These are phyloP conservation scores for Alopecurus myosuroides DNA, from an alignment of 176 grass and related monocot species.

Conservation along the genomic window DNA sequence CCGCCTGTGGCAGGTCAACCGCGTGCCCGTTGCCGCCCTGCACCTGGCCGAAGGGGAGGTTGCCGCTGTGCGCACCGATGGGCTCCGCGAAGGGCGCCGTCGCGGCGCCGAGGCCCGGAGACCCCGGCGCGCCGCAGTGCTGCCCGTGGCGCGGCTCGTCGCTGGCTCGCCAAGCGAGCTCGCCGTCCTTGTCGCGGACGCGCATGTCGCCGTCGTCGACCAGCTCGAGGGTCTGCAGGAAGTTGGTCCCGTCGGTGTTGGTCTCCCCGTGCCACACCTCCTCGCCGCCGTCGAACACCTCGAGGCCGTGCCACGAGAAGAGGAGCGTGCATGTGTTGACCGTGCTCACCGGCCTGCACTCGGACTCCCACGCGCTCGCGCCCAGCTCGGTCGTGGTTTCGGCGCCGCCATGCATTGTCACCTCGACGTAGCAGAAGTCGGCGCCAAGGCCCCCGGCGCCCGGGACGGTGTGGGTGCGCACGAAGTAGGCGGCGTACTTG, in stretches of 20 bases:
- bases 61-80: slow-evolving; percentile 33
- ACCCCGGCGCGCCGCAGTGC: slow-evolving; percentile 60
- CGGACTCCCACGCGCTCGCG: slow-evolving; percentile 78
- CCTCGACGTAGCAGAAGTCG: slow-evolving; percentile 88
- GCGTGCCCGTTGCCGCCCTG: slow-evolving; percentile 21
- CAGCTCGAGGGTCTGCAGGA: slow-evolving; percentile 68
- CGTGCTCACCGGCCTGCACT: slow-evolving; percentile 64
- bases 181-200: slow-evolving; percentile 79
- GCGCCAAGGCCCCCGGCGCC: slow-evolving; percentile 71
- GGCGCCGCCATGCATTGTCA: background rate
- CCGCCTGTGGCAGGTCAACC: slow-evolving; percentile 26
- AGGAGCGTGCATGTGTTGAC: slow-evolving; percentile 72
- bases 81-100: slow-evolving; percentile 62
- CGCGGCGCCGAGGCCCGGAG: slow-evolving; percentile 47
- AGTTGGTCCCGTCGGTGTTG: slow-evolving; percentile 51
- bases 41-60: slow-evolving; percentile 53
- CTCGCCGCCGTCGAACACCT: slow-evolving; percentile 81
- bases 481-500: slow-evolving; percentile 60
- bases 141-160: slow-evolving; percentile 56
- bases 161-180: slow-evolving; percentile 85
- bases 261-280: slow-evolving; percentile 66
- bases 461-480: slow-evolving; percentile 45
- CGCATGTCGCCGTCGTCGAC: slow-evolving; percentile 92
- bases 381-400: background rate
- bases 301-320: slow-evolving; percentile 66